Base-by-base conservation (phyloP, 495 filamentous ascomycete species). In the Apiosordaria backusii region DNA sequence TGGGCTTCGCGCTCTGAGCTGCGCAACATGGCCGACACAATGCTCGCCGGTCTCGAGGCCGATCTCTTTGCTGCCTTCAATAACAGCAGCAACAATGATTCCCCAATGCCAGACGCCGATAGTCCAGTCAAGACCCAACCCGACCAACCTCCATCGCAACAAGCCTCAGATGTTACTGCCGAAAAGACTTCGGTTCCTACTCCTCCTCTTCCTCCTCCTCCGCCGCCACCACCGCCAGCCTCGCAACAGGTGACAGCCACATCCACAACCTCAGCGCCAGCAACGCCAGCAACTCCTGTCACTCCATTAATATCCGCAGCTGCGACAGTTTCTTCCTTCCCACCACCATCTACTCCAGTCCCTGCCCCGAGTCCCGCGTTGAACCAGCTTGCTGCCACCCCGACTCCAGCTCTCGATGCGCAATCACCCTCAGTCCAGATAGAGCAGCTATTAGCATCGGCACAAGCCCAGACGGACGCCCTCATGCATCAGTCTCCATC, bases 21-120 rank as follows among this genome's bases (percentile, higher is more conserved):
- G 68, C 50, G 55, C 67, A 60, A 22, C 58, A 70, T 70, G 68
- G 68, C 68, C 62, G 68, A 70, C 65, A 21, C 55, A 15, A 45
- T 70, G 19, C 53, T 70, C 13, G 68, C 68, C 58, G 68, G 64
- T 53, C 53, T 70, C 50, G 29, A 29, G 24, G 18, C 62, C 53
- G 10, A 50, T 45, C 66, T 62, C 7, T 57, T 45, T 45, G 35
- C 35, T 45, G 35, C 35, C 35, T 45, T 45, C 13, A 45, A 45
- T 15, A 45, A 45, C 35, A 45, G 9, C 35, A 45, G 35, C 13
- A 45, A 22, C 21, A 50, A 40, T 13, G 21, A 29, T 35, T 29
- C 15, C 13, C 50, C 59, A 16, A 10, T 27, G 5, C 45, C 40
- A 13, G 25, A 13, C 21, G 57, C 54, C 10, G n/a, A 55, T 22